These are phyloP conservation scores for Hypoxylon intermedium DNA, from an alignment of 495 filamentous ascomycete species.

Conservation along the genomic window DNA sequence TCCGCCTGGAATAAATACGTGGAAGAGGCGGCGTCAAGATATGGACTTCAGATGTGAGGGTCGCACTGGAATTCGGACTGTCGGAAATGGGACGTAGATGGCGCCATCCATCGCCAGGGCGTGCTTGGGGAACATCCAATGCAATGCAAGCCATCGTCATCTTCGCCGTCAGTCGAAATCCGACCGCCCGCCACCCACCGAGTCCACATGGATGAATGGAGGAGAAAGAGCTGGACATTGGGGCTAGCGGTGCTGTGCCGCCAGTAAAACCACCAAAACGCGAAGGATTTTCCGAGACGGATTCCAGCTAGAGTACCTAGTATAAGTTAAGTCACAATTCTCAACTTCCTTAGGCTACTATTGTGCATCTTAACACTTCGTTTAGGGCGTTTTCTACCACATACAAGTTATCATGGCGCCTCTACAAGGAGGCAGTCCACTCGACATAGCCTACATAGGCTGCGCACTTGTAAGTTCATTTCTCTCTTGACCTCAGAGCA, in stretches of 20 bases:
- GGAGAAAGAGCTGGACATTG: no score
- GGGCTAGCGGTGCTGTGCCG: neutral
- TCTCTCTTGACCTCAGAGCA: neutral
- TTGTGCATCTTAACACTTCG: neutral
- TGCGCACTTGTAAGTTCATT: slow-evolving; percentile 22
- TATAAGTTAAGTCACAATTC: slow-evolving; percentile 19
- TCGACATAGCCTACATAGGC: slow-evolving; percentile 23
- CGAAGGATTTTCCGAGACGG: neutral
- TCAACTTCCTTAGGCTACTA: neutral
- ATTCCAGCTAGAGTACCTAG: neutral
- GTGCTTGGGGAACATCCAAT: slow-evolving; percentile 6
- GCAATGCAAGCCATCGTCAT: neutral
- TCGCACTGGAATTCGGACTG: slow-evolving; percentile 23
- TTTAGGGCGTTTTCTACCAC: neutral
- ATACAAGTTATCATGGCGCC: slow-evolving; percentile 21
- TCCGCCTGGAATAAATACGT: neutral
- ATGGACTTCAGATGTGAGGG: neutral
- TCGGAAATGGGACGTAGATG: slow-evolving; percentile 17
- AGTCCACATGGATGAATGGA: neutral
- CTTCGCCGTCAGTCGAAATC: neutral
- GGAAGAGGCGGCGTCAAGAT: neutral
- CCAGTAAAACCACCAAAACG: slow-evolving; percentile 1
- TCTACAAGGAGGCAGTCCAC: slow-evolving; percentile 12
- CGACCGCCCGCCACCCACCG: slow-evolving; percentile 25
- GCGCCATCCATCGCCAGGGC: neutral